These are phyloP conservation scores for Durio zibethinus DNA, from an alignment of 345 rosid species.

Conservation along the genomic window DNA sequence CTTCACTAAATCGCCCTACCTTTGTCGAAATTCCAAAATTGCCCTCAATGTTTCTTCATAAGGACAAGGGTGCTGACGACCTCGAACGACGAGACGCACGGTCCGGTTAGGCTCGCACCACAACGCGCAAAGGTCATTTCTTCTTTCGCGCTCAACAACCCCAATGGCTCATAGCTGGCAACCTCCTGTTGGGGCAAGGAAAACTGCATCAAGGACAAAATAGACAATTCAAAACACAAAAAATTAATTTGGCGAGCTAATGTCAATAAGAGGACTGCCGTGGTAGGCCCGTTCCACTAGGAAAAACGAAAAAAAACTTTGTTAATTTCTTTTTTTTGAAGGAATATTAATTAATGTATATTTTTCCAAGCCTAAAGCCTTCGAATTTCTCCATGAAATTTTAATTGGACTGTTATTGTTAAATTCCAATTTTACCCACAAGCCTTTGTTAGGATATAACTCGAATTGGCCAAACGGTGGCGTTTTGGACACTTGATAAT, in stretches of 20 bases:
- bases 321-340: too few relatives aligned
- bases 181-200: background rate
- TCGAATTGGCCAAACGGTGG: background rate
- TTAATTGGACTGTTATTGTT: background rate
- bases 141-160: background rate
- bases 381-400: background rate
- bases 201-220: background rate
- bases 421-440: background rate
- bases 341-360: background rate
- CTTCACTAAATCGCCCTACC: too few relatives aligned
- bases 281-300: background rate
- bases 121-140: background rate
- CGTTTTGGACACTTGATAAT: background rate
- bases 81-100: slow-evolving; percentile 7
- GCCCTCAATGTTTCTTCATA: too few relatives aligned
- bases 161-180: background rate
- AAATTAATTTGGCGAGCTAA: background rate
- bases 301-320: too few relatives aligned
- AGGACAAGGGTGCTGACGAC: background rate
- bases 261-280: background rate
- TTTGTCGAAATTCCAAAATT: too few relatives aligned
- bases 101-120: slow-evolving; percentile 24
- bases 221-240: background rate
- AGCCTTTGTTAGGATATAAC: background rate
- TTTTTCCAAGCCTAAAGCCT: background rate